These are phyloP conservation scores for Globisporangium rhizosaccharum DNA, from an alignment of 352 stramenopile species.

Conservation along the genomic window DNA sequence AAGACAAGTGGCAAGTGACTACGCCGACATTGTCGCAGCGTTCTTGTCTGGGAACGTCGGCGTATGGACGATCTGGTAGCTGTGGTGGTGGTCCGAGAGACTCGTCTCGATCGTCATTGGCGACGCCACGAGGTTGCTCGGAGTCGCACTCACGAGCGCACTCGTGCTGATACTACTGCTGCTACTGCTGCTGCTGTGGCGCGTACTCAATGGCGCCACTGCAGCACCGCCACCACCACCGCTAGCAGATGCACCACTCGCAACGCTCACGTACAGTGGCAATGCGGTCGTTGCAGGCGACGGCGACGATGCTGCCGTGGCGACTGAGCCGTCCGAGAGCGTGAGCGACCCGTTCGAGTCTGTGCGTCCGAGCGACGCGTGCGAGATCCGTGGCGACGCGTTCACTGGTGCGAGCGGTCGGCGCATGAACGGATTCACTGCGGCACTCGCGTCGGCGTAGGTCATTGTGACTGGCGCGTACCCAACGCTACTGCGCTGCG, in stretches of 20 bases:
- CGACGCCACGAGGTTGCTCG: background rate
- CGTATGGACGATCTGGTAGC: slow-evolving; percentile 59
- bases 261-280: background rate
- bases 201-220: too few relatives aligned
- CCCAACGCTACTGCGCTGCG: slow-evolving; percentile 1
- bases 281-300: background rate
- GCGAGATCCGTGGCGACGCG: slow-evolving; percentile 18
- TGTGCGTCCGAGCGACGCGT: slow-evolving; percentile 17
- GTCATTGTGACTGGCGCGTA: slow-evolving; percentile 6
- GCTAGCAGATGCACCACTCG: background rate
- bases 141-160: too few relatives aligned
- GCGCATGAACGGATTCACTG: slow-evolving; percentile 13
- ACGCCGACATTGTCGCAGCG: slow-evolving; percentile 18
- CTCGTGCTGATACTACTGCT: too few relatives aligned
- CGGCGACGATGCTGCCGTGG: background rate
- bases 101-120: slow-evolving; percentile 16
- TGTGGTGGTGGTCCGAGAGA: slow-evolving; percentile 26
- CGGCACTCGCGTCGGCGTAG: slow-evolving; percentile 12
- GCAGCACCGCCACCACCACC: background rate
- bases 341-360: slow-evolving; percentile 18
- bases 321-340: slow-evolving; percentile 1
- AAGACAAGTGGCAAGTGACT: background rate
- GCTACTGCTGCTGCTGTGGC: too few relatives aligned
- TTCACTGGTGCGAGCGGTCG: slow-evolving; percentile 30
- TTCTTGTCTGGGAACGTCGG: slow-evolving; percentile 58